A percentile compares a stretch with the other conserved stretches of the same genome.
These are phyloP conservation scores for Willaertia magna DNA, from an alignment of 208 protist species.

Conservation along the genomic window DNA sequence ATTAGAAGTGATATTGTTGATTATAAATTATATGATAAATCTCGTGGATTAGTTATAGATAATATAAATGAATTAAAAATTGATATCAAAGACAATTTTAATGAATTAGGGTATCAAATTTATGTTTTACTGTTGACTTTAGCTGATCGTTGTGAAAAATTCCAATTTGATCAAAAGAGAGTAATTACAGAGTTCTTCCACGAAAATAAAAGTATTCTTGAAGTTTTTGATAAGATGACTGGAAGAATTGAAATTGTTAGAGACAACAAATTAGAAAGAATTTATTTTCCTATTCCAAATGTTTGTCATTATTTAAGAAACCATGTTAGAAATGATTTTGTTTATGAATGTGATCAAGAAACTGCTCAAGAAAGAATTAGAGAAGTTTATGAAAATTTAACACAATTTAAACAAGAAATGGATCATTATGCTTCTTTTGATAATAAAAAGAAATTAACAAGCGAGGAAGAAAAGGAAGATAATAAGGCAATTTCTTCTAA, in stretches of 20 bases:
- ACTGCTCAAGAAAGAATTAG: not conserved
- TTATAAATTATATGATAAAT: too few relatives aligned
- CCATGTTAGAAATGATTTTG: not conserved
- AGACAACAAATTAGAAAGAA: not conserved
- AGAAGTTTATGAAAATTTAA: not conserved
- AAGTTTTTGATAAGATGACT: not conserved
- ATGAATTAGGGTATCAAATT: not conserved
- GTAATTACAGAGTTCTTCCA: too few relatives aligned
- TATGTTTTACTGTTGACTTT: not conserved
- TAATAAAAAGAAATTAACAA: not conserved
- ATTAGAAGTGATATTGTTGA: not conserved
- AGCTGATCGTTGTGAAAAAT: not conserved
- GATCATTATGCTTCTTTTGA: not conserved
- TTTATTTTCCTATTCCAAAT: not conserved
- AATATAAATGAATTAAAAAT: too few relatives aligned
- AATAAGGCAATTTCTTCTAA: too few relatives aligned
- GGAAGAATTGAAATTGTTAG: not conserved
- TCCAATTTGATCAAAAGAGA: too few relatives aligned
- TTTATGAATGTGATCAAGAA: not conserved
- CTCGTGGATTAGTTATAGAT: too few relatives aligned
- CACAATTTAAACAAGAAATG: not conserved
- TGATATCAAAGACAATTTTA: not conserved
- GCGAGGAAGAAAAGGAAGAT: not conserved
- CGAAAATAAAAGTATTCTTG: not conserved
- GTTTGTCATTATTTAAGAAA: not conserved